Evolutionary conservation across 169 alveolate genomes (phyloP), one percentile per base, ranked within the genome.

Genomic region (Neospora caninum): DNA sequence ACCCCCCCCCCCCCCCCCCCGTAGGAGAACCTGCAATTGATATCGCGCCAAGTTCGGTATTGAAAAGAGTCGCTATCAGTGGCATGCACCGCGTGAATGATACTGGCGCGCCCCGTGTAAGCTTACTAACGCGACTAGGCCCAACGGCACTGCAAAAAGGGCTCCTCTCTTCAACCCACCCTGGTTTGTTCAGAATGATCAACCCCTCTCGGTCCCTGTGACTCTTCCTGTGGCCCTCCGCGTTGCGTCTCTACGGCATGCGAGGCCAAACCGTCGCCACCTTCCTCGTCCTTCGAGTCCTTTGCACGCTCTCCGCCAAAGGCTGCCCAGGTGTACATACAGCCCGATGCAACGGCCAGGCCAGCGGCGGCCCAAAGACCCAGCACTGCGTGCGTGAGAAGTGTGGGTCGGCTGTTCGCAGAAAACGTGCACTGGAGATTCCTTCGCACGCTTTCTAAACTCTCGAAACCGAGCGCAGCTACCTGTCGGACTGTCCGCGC

Each of bases 301-400:
- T 64, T 64, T 64, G 4, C 34, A 22, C 31, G 7, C 73, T 22
- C 73, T 64, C 73, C 73, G 73, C 73, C 73, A 29, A 82, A 29
- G 38, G 80, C 91, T 49, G 43, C 29, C 49, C 67, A 20, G 10
- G 64, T 6, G 82, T 88, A 88, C n/a, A 6, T 34, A 29, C 58
- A 22, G 31, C 83, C 93, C 20, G 93, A 88, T 7, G 43, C 67
- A 9, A 69, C 69, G 27, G 93, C 86, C 29, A 88, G 88, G 0
- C 38, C 67, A 6, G 94, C 88, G 18, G 92, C 45, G 43, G 34
- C 84, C 92, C 92, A 88, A 7, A 88, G 64, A 39, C 54, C 49
- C 29, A 7, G n/a, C 10, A 41, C 83, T 10, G 73, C 54, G 64
- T 36, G 42, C 36, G 92, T 36, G 27, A 53, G 80, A 58, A 34